A percentile compares a stretch with the other conserved stretches of the same genome.
These are phyloP conservation scores for Protea cynaroides DNA, from an alignment of 164 flowering plant genomes.

Conservation along the genomic window DNA sequence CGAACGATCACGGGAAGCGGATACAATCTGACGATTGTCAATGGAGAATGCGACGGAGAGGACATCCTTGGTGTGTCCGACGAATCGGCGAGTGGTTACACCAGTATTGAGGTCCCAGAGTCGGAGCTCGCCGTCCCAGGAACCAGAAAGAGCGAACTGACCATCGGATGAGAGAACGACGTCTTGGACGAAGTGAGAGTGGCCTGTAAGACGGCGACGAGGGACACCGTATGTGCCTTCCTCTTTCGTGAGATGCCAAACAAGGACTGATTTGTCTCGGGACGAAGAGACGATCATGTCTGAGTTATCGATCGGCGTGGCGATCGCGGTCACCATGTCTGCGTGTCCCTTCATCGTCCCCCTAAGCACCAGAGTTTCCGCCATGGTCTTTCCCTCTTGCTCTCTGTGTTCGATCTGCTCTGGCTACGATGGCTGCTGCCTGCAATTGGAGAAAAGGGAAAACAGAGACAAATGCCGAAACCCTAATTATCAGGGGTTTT, in stretches of 20 bases:
- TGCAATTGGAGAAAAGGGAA: not conserved
- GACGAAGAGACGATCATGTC: constrained; percentile 83
- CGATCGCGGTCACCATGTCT: constrained; percentile 88
- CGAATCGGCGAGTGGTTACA: constrained; percentile 62
- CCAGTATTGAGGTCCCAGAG: constrained; percentile 83
- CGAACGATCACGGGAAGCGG: constrained; percentile 73
- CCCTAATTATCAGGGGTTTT: not conserved
- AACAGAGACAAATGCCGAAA: too few relatives aligned
- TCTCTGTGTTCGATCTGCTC: constrained; percentile 4
- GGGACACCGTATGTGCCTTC: constrained; percentile 57
- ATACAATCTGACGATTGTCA: constrained; percentile 84
- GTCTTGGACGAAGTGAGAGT: constrained; percentile 90
- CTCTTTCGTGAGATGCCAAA: constrained; percentile 76
- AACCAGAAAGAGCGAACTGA: constrained; percentile 84
- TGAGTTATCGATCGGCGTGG: constrained; percentile 81
- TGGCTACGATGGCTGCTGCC: too few relatives aligned
- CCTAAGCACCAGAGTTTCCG: constrained; percentile 44
- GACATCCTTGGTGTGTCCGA: constrained; percentile 82
- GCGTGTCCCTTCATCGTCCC: constrained; percentile 81
- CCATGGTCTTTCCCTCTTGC: constrained; percentile 21
- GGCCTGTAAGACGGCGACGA: constrained; percentile 79
- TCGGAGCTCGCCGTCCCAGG: constrained; percentile 88
- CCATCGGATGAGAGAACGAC: constrained; percentile 91
- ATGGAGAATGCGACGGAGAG: constrained; percentile 74
- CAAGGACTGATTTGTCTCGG: constrained; percentile 77